These are phyloP conservation scores for Saposhnikovia divaricata DNA, from an alignment of 129 eudicot species.

Conservation along the genomic window DNA sequence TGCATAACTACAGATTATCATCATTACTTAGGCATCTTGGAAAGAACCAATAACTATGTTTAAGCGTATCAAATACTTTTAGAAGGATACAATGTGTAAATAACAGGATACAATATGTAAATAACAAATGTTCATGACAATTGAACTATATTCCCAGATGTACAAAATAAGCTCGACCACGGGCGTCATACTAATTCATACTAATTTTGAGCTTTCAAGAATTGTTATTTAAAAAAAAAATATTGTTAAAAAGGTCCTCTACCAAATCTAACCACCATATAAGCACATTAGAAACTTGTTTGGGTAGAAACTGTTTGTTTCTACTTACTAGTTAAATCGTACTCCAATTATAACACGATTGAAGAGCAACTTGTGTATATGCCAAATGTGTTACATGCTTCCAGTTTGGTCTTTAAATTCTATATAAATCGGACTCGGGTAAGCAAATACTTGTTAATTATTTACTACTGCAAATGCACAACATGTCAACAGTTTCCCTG, in stretches of 20 bases:
- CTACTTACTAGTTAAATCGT: too few relatives aligned
- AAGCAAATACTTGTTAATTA: neutral
- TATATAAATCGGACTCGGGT: neutral
- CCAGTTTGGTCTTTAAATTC: too few relatives aligned
- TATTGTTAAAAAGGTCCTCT: too few relatives aligned
- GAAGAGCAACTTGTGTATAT: too few relatives aligned
- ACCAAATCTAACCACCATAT: too few relatives aligned
- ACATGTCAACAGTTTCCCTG: neutral
- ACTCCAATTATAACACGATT: too few relatives aligned
- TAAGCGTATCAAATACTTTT: neutral
- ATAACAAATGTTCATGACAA: neutral
- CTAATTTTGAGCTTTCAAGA: neutral
- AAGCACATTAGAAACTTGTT: too few relatives aligned
- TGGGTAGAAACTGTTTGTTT: too few relatives aligned
- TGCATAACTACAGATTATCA: neutral
- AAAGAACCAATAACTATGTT: neutral
- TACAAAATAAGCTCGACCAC: neutral
- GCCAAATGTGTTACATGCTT: too few relatives aligned
- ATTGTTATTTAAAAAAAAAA: too few relatives aligned
- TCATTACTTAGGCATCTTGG: neutral
- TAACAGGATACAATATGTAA: neutral
- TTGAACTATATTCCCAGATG: neutral
- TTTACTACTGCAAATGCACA: too few relatives aligned
- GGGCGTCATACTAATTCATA: neutral
- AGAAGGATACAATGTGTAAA: neutral